A percentile compares a stretch with the other conserved stretches of the same genome.
phyloP scores from a whole-genome alignment of 2,329 filamentous ascomycete species.

The Bipolaris bicolor region DNA sequence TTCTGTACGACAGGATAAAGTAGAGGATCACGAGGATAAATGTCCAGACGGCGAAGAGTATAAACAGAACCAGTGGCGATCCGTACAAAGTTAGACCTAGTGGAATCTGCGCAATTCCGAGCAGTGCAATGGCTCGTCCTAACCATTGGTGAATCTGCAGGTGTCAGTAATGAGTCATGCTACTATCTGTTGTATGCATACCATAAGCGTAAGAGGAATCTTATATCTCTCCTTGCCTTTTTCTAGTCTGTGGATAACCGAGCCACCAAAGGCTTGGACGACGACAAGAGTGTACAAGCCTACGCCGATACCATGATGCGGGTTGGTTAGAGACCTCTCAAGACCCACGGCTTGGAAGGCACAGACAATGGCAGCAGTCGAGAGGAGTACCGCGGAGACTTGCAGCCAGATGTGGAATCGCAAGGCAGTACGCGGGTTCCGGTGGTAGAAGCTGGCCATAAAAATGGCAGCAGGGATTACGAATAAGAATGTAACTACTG shows the following conservation, averaged over 20 bases:
- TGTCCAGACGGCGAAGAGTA: constrained; percentile 83
- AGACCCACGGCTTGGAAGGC: constrained; percentile 81
- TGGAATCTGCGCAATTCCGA: constrained; percentile 86
- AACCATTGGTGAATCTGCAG: constrained; percentile 85
- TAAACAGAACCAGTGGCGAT: constrained; percentile 82
- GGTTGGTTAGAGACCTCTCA: constrained; percentile 74
- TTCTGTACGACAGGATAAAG: constrained; percentile 79
- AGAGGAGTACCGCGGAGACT: constrained; percentile 69
- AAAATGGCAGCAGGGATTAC: constrained; percentile 77
- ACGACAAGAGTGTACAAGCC: constrained; percentile 77
- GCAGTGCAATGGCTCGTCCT: constrained; percentile 75
- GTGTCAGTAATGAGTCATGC: constrained; percentile 17
- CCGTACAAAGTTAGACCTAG: constrained; percentile 91
- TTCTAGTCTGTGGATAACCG: constrained; percentile 64
- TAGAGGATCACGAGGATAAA: constrained; percentile 74
- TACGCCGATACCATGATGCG: constrained; percentile 83
- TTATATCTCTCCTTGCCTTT: constrained; percentile 60
- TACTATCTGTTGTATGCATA: constrained; percentile 39
- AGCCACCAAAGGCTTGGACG: constrained; percentile 73
- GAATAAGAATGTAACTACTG: constrained; percentile 74
- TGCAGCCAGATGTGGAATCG: constrained; percentile 77
- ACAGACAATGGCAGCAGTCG: constrained; percentile 74
- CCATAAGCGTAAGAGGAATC: constrained; percentile 64
- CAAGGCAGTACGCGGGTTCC: constrained; percentile 66
- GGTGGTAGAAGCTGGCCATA: constrained; percentile 72